phyloP scores from a whole-genome alignment of 1,284 basidiomycete species.

The Ustilago cynodontis region DNA sequence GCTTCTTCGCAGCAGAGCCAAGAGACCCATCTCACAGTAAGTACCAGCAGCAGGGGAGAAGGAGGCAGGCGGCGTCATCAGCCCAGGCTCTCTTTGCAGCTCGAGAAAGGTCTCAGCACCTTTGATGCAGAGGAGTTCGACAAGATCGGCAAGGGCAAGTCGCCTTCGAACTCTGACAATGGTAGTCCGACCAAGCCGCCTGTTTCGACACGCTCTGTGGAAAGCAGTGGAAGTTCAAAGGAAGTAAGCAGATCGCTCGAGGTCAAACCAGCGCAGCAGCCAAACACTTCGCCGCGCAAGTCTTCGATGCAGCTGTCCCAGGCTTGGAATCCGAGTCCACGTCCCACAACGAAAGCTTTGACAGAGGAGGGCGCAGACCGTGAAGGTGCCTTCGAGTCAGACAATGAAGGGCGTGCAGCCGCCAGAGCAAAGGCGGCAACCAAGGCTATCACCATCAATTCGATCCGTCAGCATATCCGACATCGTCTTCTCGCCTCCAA shows the following conservation, averaged over 20 bases:
- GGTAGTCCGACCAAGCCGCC: constrained; percentile 37
- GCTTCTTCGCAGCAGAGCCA: constrained; percentile 47
- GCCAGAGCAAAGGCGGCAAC: constrained; percentile 31
- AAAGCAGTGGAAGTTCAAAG: constrained; percentile 29
- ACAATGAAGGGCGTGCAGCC: constrained; percentile 36
- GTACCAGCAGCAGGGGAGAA: constrained; percentile 43
- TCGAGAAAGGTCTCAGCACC: constrained; percentile 61
- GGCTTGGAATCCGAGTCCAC: constrained; percentile 34
- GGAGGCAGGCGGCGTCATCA: constrained; percentile 45
- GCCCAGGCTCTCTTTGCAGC: constrained; percentile 57
- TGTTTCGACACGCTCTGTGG: constrained; percentile 25
- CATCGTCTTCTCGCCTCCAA: constrained; percentile 93
- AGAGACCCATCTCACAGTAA: constrained; percentile 35
- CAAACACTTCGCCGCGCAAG: constrained; percentile 26
- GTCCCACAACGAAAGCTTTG: constrained; percentile 12
- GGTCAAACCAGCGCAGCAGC: constrained; percentile 17
- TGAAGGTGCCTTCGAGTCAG: constrained; percentile 32
- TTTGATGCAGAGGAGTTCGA: constrained; percentile 62
- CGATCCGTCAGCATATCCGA: constrained; percentile 91
- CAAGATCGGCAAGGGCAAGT: constrained; percentile 43
- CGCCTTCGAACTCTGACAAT: constrained; percentile 24
- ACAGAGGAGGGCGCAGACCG: constrained; percentile 13
- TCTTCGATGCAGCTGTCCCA: constrained; percentile 32
- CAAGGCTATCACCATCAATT: constrained; percentile 71
- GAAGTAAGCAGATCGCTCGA: constrained; percentile 25